phyloP scores from a whole-genome alignment of 805 yeast species.

The Candida glaebosa region DNA sequence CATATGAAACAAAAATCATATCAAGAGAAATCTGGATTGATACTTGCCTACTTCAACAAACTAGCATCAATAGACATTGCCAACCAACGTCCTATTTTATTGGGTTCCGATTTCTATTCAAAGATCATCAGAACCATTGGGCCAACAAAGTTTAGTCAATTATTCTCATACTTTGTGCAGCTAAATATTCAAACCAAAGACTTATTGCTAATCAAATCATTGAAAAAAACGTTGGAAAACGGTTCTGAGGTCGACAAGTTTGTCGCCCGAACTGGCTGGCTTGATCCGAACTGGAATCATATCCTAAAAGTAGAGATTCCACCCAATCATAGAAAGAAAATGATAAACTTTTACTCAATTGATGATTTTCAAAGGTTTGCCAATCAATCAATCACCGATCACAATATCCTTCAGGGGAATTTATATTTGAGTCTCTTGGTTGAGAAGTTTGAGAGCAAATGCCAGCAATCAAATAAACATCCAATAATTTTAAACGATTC shows the following conservation, averaged over 20 bases:
- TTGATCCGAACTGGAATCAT: constrained; percentile 37
- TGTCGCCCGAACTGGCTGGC: constrained; percentile 34
- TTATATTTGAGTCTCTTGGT: constrained; percentile 35
- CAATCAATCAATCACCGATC: constrained; percentile 17
- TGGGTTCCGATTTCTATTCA: constrained; percentile 14
- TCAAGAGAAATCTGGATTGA: constrained; percentile 13
- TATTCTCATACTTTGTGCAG: constrained; percentile 29
- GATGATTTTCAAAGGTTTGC: constrained; percentile 23
- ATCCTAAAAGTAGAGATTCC: constrained; percentile 16
- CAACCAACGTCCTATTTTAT: constrained; percentile 20
- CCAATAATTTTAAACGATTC: constrained; percentile 11
- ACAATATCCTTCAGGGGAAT: constrained; percentile 30
- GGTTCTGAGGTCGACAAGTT: constrained; percentile 32
- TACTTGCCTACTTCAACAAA: constrained; percentile 23
- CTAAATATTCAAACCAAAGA: constrained; percentile 29
- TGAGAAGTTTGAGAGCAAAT: constrained; percentile 31
- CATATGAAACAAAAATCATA: constrained; percentile 10
- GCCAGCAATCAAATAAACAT: constrained; percentile 8
- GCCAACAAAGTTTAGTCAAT: constrained; percentile 13
- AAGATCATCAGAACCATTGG: constrained; percentile 18
- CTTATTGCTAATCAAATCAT: constrained; percentile 8
- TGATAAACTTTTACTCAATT: constrained; percentile 30
- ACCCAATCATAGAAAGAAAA: constrained; percentile 18
- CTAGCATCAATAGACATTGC: constrained; percentile 20
- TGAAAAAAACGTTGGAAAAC: constrained; percentile 21